Evolutionary conservation across 345 rosid species (phyloP), one percentile per base, ranked within the genome.

Genomic region (Salix exigua): DNA sequence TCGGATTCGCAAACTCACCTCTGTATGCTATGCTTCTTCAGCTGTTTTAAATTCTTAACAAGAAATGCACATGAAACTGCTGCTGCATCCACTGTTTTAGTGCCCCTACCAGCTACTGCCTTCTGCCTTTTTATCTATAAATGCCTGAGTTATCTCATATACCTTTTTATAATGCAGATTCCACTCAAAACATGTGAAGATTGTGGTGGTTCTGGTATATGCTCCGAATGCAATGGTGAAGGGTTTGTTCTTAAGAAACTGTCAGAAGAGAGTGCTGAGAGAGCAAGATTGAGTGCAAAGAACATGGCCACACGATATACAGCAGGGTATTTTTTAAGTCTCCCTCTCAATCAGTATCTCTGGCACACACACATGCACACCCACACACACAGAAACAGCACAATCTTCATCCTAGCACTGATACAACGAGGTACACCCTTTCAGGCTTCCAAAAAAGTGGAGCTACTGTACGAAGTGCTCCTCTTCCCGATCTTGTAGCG

Each of bases 391-490:
- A 17, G 11, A 42, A 7, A 21, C 30, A 25, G 42, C 33, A 40
- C 7, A 28, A 26, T 21, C 66, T 60, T 31, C 33, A 64, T 26
- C 62, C 48, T 76, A 10, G 50, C 19, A 60, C 46, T 81, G 68
- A 80, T 38, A 25, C 3, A 26, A 53, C 68, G 58, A 81, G 16
- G 42, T 77, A 4, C 31, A 60, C 4, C 21, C 55, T 73, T 66
- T 69, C 85, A 95, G 99, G 90, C 97, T 95, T 82, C 97, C 99
- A 11, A 95, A 93, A 88, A 95, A 95, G 88, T 93, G 99, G 98
- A 93, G 97, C 82, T 95, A 95, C 85, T 93, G 99, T 72, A 90
- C 93, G 7, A 95, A 89, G 73, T 95, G 98, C 85, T 93, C 98
- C 16, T 88, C 99, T 19, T 70, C 96, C 1, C 81, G 98, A 69